Evolutionary conservation across 2,329 filamentous ascomycete species (phyloP), one percentile per base, ranked within the genome.

Genomic region (Monilinia fructicola): DNA sequence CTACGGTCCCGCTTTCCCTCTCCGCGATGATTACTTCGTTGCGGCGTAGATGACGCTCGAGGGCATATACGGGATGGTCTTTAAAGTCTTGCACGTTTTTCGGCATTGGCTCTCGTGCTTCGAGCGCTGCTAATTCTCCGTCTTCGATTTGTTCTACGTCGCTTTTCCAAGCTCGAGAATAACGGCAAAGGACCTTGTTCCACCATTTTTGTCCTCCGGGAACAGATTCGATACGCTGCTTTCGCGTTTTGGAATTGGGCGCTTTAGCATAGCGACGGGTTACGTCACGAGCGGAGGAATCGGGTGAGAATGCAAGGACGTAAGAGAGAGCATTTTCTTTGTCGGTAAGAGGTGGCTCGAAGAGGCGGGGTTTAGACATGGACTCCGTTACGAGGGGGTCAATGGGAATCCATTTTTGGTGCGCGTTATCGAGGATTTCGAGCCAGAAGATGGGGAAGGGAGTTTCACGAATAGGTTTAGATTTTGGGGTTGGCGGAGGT

Each of bases 371-470:
- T 68, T 90, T 93, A 75, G 88, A 91, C 65, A 96, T 87, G 70
- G 88, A 90, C 65, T 86, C 83, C 0, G 93, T 96, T 2, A 95
- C 92, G 0, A 97, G 78, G 0, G 93, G 87, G 75, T 99, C 95
- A 48, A 95, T 86, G 0, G 92, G 85, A 65, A 97, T 86, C 95
- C 95, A 99, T 80, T 92, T 96, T 75, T 97, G 91, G 70, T 92
- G 87, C 0, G 90, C 90, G 64, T 87, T 82, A 70, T 97, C 93
- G 70, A 97, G 91, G 4, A 92, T 89, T 78, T 99, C 95, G 0
- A 97, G 89, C 95, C 95, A 99, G 76, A 93, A 98, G 3, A 98
- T 84, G 0, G 95, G 95, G 73, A 89, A 91, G 0, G 85, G 78
- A 0, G 92, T 93, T 74, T 94, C 91, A 31, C 83, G 83, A 14